Evolutionary conservation across 768 basidiomycete species (phyloP).

Genomic region (Lanmaoa pseudosensibilis): DNA sequence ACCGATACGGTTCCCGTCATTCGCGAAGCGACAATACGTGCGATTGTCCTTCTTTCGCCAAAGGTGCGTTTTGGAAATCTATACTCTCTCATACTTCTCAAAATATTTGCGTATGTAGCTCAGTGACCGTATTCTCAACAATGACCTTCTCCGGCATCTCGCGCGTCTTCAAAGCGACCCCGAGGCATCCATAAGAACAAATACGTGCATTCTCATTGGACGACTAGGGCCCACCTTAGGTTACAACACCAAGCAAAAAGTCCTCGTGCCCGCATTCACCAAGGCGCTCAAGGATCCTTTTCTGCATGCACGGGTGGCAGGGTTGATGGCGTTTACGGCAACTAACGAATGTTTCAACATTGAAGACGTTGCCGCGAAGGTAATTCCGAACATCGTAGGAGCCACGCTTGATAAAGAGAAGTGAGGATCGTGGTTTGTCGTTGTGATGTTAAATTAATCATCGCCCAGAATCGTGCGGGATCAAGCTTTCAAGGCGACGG

Average conservation of each 20-base stretch:
- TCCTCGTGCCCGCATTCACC: constrained; percentile 94
- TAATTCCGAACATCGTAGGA: constrained; percentile 81
- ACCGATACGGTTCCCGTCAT: constrained; percentile 92
- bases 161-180: constrained; percentile 91
- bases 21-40: constrained; percentile 90
- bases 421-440: constrained; percentile 42
- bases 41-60: constrained; percentile 78
- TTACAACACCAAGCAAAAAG: constrained; percentile 89
- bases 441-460: not conserved
- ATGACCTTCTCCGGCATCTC: constrained; percentile 89
- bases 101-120: constrained; percentile 48
- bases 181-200: constrained; percentile 94
- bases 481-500: constrained; percentile 93
- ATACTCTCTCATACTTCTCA: not conserved
- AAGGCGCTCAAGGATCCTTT: constrained; percentile 88
- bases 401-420: constrained; percentile 91
- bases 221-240: constrained; percentile 84
- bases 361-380: constrained; percentile 86
- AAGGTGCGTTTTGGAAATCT: constrained; percentile 51
- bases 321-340: constrained; percentile 94
- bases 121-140: constrained; percentile 89
- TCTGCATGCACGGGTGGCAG: constrained; percentile 90
- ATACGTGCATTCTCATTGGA: constrained; percentile 94
- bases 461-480: constrained; percentile 79
- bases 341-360: constrained; percentile 85